These are phyloP conservation scores for Clitocybe nebularis DNA, from an alignment of 1,284 basidiomycete genomes.

Conservation along the genomic window DNA sequence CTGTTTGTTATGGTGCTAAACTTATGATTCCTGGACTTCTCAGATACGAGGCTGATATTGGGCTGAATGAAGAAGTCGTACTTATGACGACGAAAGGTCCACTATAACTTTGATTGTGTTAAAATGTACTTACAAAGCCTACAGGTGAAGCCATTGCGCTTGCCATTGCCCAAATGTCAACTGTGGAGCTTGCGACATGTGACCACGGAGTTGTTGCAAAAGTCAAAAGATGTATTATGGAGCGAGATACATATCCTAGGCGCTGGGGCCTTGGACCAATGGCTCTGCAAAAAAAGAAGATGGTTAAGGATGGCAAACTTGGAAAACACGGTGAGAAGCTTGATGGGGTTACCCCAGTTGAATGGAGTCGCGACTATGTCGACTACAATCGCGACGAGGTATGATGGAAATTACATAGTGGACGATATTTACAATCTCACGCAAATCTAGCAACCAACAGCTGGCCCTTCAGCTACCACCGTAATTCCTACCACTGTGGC, in stretches of 20 bases:
- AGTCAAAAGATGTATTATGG: constrained; percentile 99
- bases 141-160: constrained; percentile 94
- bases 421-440: too few relatives aligned
- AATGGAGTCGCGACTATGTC: constrained; percentile 91
- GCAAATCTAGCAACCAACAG: constrained; percentile 36
- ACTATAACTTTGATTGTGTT: constrained; percentile 2
- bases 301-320: constrained; percentile 94
- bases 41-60: constrained; percentile 95
- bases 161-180: constrained; percentile 97
- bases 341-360: constrained; percentile 85
- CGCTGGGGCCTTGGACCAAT: constrained; percentile 98
- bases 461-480: constrained; percentile 38
- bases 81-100: constrained; percentile 98
- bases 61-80: constrained; percentile 95
- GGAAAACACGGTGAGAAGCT: constrained; percentile 95
- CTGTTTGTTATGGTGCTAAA: constrained; percentile 99
- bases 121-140: constrained; percentile 2
- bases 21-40: constrained; percentile 99
- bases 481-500: constrained; percentile 17
- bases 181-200: constrained; percentile 95
- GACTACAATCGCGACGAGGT: constrained; percentile 75
- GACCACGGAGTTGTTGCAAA: constrained; percentile 99
- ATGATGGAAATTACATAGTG: constrained; percentile 5
- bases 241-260: constrained; percentile 96
- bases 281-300: constrained; percentile 97